Evolutionary conservation across 495 filamentous ascomycete species (phyloP).

Genomic region (Neurospora sp.): DNA sequence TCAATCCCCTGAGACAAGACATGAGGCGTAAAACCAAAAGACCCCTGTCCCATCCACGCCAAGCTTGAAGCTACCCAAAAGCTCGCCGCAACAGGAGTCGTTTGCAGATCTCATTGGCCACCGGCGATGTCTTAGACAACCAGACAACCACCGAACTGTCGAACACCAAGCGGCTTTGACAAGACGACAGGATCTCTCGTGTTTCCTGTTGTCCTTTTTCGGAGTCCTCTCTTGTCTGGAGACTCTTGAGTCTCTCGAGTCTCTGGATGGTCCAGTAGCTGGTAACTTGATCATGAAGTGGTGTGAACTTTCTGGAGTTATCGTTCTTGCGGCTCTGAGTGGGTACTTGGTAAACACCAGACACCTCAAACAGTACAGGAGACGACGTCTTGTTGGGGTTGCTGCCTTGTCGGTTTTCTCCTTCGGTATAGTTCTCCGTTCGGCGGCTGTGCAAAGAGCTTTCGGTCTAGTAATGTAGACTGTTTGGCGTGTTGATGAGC

Average conservation of each 20-base stretch:
- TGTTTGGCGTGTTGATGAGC: neutral
- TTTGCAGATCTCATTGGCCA: neutral
- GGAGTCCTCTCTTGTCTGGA: neutral
- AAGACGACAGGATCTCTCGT: neutral
- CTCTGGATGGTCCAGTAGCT: neutral
- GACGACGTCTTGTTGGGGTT: neutral
- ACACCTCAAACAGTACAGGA: neutral
- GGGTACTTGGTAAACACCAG: neutral
- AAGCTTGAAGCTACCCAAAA: neutral
- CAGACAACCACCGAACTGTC: neutral
- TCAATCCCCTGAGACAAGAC: neutral
- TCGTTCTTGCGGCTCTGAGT: neutral
- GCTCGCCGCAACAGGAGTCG: neutral
- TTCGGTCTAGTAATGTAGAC: neutral
- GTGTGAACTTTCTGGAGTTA: neutral
- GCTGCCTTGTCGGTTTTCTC: neutral
- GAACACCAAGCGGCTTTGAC: neutral
- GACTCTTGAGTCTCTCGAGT: neutral
- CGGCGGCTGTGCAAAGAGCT: neutral
- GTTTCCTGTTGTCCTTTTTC: neutral
- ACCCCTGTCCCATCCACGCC: neutral
- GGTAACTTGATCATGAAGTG: neutral
- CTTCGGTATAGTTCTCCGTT: neutral
- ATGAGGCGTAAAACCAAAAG: neutral
- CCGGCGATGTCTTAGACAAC: neutral